Evolutionary conservation across 208 protist genomes (phyloP), one percentile per base, ranked within the genome.

Genomic region (Leptomonas pyrrhocoris): DNA sequence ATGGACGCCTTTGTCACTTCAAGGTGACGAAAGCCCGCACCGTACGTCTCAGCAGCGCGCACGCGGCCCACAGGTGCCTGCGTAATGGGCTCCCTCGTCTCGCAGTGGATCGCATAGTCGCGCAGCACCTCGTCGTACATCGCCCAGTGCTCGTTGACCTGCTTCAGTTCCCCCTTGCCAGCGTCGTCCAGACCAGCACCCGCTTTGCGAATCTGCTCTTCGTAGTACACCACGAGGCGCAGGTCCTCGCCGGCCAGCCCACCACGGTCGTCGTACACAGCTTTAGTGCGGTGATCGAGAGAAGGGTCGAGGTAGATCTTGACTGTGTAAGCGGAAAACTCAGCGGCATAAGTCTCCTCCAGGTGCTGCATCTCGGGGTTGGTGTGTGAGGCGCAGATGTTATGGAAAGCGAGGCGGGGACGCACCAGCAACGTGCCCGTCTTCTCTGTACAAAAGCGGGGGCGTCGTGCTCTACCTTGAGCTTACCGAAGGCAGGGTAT

Each of bases 371-470:
- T 62, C 19, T 84, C 81, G 0, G 69, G 53, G 38, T 49, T 79
- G 12, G 73, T 86, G 73, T 90, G 73, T 2, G 81, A 56, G 13
- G 73, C 48, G 69, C 66, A 76, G 15, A 86, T 58, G 72, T 86
- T 90, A 19, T 61, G 54, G 55, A 90, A 86, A 58, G 75, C 36
- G 21, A 49, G 25, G 2, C 30, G 34, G 11, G 60, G 62, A 46
- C 81, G 77, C 16, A 27, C 19, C 6, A 90, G 74, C 38, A 62
- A 30, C 16, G n/a, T 34, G 2, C 84, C 80, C 31, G 69, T 85
- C 25, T 18, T 19, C 63, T 90, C 85, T 60, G 57, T 13, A 79
- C 77, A 57, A 90, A 85, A n/a, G 85, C 85, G 18, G 81, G 81
- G 15, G 80, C 74, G 46, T 74, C 88, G 73, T 90, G 85, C 43